phyloP scores from a whole-genome alignment of 208 protist species.

The Wallacemonas collosoma region DNA sequence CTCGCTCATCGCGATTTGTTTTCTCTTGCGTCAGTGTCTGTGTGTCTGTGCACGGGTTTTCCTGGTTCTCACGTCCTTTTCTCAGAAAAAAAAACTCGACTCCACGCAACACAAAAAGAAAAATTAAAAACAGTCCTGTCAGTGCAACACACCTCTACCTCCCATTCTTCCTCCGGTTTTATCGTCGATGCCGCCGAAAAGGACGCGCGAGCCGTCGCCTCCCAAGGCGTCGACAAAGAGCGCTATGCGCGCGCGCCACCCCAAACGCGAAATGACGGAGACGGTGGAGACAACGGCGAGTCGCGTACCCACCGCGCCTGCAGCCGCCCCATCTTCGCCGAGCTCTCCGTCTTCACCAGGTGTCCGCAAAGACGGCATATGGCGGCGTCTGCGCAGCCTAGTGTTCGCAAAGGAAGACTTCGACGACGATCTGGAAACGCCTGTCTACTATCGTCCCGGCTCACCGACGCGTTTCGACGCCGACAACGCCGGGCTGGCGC shows the following conservation, averaged over 20 bases:
- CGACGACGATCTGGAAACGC: constrained; percentile 19
- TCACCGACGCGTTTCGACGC: neutral
- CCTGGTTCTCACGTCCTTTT: neutral
- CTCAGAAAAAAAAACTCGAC: constrained; percentile 23
- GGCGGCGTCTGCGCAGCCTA: constrained; percentile 16
- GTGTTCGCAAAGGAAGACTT: constrained; percentile 32
- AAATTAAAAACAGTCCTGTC: neutral
- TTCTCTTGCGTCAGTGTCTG: too few species aligned
- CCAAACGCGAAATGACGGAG: too few species aligned
- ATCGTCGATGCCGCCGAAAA: constrained; percentile 8
- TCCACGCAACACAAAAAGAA: neutral
- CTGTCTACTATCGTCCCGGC: constrained; percentile 1
- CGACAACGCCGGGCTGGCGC: neutral
- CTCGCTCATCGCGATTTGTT: too few species aligned
- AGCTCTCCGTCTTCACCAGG: constrained; percentile 18
- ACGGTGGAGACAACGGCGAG: neutral
- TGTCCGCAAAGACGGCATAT: neutral
- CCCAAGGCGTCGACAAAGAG: neutral
- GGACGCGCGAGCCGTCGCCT: constrained; percentile 4
- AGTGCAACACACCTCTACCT: neutral
- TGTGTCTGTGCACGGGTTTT: neutral
- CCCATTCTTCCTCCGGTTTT: constrained; percentile 13
- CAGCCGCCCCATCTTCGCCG: neutral
- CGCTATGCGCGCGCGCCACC: neutral
- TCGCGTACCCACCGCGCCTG: neutral